Base-by-base conservation (phyloP, 495 filamentous ascomycete genomes). In the Filosporella fistucella region DNA sequence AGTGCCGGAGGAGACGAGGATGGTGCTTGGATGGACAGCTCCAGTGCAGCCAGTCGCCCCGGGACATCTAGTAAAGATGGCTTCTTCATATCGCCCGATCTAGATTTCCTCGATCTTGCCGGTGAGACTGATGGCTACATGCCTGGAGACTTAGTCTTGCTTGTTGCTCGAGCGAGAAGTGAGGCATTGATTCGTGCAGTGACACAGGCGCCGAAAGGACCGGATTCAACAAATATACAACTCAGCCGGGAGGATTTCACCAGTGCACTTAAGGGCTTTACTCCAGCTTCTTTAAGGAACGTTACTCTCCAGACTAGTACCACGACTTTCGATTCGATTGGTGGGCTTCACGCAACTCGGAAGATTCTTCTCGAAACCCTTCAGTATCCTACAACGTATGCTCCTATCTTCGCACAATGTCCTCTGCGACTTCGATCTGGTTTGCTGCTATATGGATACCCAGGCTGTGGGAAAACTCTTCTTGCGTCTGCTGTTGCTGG, bases 331-430 rank as follows among this genome's bases (percentile, higher is more conserved):
- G 78, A 81, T 42, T 88, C 89, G 2, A 96, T 98, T 48, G 93
- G 93, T 38, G 93, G 93, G 11, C 71, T 98, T 10, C 78, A 80
- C 14, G 78, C 85, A 51, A 96, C 93, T 2, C 85, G 93, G 4
- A 78, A 88, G 49, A 89, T 82, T 43, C 76, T 98, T 18, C 70
- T 98, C 9, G 94, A 98, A 67, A 98, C 93, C 0, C 72, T 98
- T 3, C 88, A 96, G 66, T 98, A 96, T 60, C 93, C 93, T 0
- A 98, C 93, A 11, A 95, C 90, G 49, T 98, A 98, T 64, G 94
- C 94, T 0, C 93, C 93, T 2, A 97, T 98, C 56, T 98, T 98
- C 57, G 88, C 91, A 2, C 85, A 91, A 48, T 98, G 91, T 57
- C 94, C 93, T 5, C 74, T 98, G 3, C 89, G 93, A 17, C 71